A percentile compares a stretch with the other conserved stretches of the same genome.
Conservation (phyloP, 2,329 filamentous ascomycete genomes). For the Dactylellina leptospora region DNA sequence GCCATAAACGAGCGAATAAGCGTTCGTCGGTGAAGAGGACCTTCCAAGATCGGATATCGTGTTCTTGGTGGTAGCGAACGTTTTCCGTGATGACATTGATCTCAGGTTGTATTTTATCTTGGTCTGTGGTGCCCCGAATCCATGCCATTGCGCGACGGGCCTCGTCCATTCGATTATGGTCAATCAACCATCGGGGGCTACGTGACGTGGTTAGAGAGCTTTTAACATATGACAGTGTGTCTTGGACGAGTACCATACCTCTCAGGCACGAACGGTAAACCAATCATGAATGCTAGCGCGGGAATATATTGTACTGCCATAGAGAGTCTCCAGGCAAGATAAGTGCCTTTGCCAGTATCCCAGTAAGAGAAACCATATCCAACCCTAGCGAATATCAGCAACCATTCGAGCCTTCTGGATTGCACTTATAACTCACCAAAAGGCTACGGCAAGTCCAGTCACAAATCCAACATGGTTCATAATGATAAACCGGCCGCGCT, state of each 20-base stretch:
- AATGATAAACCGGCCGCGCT: constrained; percentile 68
- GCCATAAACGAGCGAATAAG: constrained; percentile 67
- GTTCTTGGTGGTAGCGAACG: constrained; percentile 60
- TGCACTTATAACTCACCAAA: constrained; percentile 66
- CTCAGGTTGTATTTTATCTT: constrained; percentile 60
- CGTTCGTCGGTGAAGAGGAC: constrained; percentile 64
- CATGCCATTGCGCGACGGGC: constrained; percentile 64
- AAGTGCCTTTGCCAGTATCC: constrained; percentile 62
- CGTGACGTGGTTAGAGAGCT: not conserved
- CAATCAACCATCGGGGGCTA: constrained; percentile 69
- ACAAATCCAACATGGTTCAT: constrained; percentile 70
- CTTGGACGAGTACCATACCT: constrained; percentile 62
- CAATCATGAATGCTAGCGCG: constrained; percentile 64
- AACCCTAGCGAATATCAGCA: constrained; percentile 61
- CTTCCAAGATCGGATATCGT: constrained; percentile 61
- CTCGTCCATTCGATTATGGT: constrained; percentile 62
- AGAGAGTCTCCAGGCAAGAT: constrained; percentile 67
- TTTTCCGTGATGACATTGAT: constrained; percentile 64
- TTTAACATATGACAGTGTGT: not conserved
- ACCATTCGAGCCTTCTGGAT: constrained; percentile 21
- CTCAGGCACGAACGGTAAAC: constrained; percentile 67
- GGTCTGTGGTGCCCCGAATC: constrained; percentile 62
- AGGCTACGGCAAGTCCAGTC: constrained; percentile 66
- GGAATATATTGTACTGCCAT: constrained; percentile 67
- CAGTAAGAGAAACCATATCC: constrained; percentile 69